These are phyloP conservation scores for Penicillium sclerotiorum DNA, from an alignment of 2,329 filamentous ascomycete genomes.

Conservation along the genomic window DNA sequence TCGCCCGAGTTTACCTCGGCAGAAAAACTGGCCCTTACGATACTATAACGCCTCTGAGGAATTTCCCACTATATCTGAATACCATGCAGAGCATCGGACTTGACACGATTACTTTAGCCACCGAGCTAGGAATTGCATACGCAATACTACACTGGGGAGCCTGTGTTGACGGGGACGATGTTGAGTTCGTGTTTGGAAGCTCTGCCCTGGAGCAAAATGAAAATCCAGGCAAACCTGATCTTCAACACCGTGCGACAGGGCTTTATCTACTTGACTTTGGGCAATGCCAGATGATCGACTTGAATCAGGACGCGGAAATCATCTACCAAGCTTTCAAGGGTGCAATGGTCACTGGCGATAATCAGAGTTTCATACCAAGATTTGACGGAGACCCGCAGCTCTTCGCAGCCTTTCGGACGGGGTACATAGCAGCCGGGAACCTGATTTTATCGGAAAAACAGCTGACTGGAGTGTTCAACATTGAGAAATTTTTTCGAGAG, in stretches of 20 bases:
- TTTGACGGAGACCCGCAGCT: constrained; percentile 21
- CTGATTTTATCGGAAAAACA: constrained; percentile 2
- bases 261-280: constrained; percentile 15
- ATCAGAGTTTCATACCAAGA: constrained; percentile 14
- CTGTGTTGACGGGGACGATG: constrained; percentile 10
- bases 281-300: constrained; percentile 12
- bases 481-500: constrained; percentile 12
- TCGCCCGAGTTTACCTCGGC: constrained; percentile 9
- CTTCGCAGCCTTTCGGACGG: constrained; percentile 12
- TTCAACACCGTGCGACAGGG: constrained; percentile 5
- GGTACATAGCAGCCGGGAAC: constrained; percentile 9
- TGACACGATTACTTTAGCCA: constrained; percentile 5
- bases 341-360: constrained; percentile 17
- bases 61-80: constrained; percentile 10
- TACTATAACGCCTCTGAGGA: constrained; percentile 4
- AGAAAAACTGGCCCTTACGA: not conserved
- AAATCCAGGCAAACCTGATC: not conserved
- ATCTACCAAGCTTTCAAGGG: constrained; percentile 19
- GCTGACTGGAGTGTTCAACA: constrained; percentile 1
- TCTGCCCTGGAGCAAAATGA: not conserved
- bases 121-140: constrained; percentile 12
- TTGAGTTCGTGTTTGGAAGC: constrained; percentile 18
- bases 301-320: constrained; percentile 5
- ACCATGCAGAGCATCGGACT: constrained; percentile 6
- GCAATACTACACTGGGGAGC: constrained; percentile 17